Conservation (phyloP, 495 filamentous ascomycete genomes). For the Coniosporium apollinis region DNA sequence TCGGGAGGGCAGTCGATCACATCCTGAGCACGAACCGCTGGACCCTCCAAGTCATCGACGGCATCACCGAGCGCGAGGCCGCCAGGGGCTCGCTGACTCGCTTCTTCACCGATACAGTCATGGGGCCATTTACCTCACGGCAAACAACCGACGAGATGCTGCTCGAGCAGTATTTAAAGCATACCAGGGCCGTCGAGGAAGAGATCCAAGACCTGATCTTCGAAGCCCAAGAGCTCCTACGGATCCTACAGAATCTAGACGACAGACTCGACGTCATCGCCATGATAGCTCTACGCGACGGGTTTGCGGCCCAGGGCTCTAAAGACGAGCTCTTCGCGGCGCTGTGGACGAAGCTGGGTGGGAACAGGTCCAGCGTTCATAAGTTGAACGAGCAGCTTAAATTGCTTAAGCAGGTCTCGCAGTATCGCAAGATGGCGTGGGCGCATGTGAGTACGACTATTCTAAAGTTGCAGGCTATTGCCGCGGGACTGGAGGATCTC, state of each 20-base stretch:
- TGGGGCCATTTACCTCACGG: conserved; percentile 41
- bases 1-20: conserved; percentile 50
- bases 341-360: conserved; percentile 56
- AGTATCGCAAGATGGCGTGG: conserved; percentile 42
- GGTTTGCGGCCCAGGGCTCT: conserved; percentile 28
- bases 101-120: conserved; percentile 25
- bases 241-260: conserved; percentile 42
- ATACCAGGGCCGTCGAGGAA: conserved; percentile 45
- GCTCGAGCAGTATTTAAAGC: conserved; percentile 39
- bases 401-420: conserved; percentile 39
- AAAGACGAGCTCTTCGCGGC: conserved; percentile 43
- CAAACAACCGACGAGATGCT: conserved; percentile 33
- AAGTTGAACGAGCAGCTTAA: conserved; percentile 39
- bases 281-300: conserved; percentile 41
- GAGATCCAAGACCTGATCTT: conserved; percentile 44
- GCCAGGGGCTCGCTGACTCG: conserved; percentile 22
- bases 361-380: conserved; percentile 35
- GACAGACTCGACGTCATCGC: conserved; percentile 45
- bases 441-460: conserved; percentile 41
- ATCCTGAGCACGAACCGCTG: conserved; percentile 50
- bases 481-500: conserved; percentile 47
- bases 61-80: conserved; percentile 24
- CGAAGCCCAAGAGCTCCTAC: conserved; percentile 46
- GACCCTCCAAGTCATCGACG: conserved; percentile 37
- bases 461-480: conserved; percentile 48